phyloP scores from a whole-genome alignment of 495 filamentous ascomycete genomes.

The Podospora anserina region DNA sequence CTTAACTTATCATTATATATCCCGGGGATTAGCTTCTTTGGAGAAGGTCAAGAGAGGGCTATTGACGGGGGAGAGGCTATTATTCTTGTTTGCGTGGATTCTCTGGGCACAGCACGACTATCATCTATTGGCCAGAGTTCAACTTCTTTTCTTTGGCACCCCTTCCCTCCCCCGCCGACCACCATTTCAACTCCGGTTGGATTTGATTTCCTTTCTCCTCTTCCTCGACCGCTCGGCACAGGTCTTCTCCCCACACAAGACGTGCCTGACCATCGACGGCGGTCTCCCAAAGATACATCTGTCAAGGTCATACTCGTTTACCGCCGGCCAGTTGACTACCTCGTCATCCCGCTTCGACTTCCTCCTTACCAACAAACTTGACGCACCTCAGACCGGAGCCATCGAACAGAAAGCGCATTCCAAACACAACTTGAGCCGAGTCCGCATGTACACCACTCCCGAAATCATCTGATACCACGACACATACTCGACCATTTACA shows the following conservation, averaged over 20 bases:
- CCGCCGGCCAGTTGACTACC: too few relatives aligned
- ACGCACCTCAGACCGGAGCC: neutral
- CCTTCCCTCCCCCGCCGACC: neutral
- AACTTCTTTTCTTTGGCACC: conserved; percentile 15
- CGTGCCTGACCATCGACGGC: conserved; percentile 6
- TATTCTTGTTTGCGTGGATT: conserved; percentile 19
- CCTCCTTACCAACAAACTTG: too few relatives aligned
- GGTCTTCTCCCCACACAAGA: neutral
- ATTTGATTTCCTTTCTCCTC: neutral
- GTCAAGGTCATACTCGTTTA: neutral
- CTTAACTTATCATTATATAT: conserved; percentile 14
- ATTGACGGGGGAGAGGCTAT: conserved; percentile 23
- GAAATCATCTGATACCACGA: neutral
- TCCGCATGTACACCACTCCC: neutral
- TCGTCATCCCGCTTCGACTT: too few relatives aligned
- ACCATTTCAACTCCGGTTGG: conserved; percentile 25
- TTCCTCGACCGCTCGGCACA: neutral
- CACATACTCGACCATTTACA: neutral
- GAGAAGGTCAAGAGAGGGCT: conserved; percentile 18
- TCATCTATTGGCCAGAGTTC: conserved; percentile 15
- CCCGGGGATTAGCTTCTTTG: conserved; percentile 17
- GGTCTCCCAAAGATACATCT: neutral
- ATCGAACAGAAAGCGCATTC: neutral
- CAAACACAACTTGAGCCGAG: neutral
- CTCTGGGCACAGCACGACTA: conserved; percentile 16